Percentiles rank a stretch among this genome's conserved stretches.
Evolutionary conservation across 345 rosid genomes (phyloP).

Genomic region (Populus alba): DNA sequence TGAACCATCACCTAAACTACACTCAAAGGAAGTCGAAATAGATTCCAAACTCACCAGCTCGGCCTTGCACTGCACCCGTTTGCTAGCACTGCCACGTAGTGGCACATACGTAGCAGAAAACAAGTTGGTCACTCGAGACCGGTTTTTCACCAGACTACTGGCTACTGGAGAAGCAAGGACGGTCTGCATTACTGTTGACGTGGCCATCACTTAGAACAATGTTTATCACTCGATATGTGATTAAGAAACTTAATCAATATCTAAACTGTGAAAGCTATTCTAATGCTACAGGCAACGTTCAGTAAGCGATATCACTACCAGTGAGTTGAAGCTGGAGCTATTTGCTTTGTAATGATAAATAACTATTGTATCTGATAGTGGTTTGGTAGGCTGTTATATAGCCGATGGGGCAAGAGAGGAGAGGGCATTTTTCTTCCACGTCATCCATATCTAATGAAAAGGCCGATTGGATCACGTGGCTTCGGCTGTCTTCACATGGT

Average conservation of each 20-base stretch:
- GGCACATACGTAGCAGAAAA: constrained; percentile 17
- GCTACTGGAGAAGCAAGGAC: constrained; percentile 35
- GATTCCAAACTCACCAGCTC: constrained; percentile 26
- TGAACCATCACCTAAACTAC: background rate
- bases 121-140: constrained; percentile 17
- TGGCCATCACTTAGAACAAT: constrained; percentile 29
- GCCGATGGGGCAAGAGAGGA: background rate
- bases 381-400: background rate
- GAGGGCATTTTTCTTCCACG: constrained; percentile 42
- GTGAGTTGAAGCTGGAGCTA: too few relatives aligned
- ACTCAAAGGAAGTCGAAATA: background rate
- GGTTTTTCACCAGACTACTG: constrained; percentile 3
- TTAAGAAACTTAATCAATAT: too few relatives aligned
- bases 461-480: constrained; percentile 27
- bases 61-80: constrained; percentile 43
- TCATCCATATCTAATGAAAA: background rate
- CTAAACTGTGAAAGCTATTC: too few relatives aligned
- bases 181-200: constrained; percentile 42
- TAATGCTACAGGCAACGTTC: too few relatives aligned
- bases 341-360: too few relatives aligned
- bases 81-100: constrained; percentile 21
- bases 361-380: too few relatives aligned
- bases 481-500: constrained; percentile 22
- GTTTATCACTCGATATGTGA: too few relatives aligned
- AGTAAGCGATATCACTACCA: too few relatives aligned